Evolutionary conservation across 768 basidiomycete species (phyloP), one percentile per base, ranked within the genome.

Genomic region (Boletus rubescentipes): DNA sequence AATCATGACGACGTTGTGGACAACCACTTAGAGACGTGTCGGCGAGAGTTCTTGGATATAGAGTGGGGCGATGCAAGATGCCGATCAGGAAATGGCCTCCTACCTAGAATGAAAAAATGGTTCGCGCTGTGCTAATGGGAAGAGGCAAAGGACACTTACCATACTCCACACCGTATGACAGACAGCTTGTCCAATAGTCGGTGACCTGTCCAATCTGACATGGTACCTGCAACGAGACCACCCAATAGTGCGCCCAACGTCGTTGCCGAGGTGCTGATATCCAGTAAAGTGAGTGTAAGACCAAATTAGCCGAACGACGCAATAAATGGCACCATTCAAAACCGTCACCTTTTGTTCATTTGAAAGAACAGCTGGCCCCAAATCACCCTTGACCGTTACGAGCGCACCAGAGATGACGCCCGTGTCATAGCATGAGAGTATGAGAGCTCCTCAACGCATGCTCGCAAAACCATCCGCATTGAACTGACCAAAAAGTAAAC

Each of bases 11-110:
- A 91, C 88, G 66, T 92, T 92, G 49, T 91, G 73, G 11, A 89
- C 48, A 12, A 91, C 89, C 81, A 92, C 83, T 32, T 86, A 76
- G 26, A 87, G 76, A 9, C 82, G 75, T 8, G 88, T 89, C 0
- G 88, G 89, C 0, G 89, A 83, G 20, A 92, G 78, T 68, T 93
- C 91, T 65, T 91, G 89, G 46, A 93, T 90, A 66, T 92, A 91
- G 5, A 92, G 75, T 11, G 90, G 89, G 1, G 89, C 87, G 48
- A 90, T 80, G 90, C 89, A 1, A 89, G 70, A 83, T 64, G 11
- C 89, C 90, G 51, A 91, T 83, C 48, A 91, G 67, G 69, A 93
- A 88, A 18, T 89, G 79, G n/a, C 88, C 82, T 8, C 80, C 84
- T 39, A 90, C 82, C 84, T 86, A 29, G 9, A 20, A 20, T 12